phyloP scores from a whole-genome alignment of 495 filamentous ascomycete genomes.

The Astrothelium macrocarpum region DNA sequence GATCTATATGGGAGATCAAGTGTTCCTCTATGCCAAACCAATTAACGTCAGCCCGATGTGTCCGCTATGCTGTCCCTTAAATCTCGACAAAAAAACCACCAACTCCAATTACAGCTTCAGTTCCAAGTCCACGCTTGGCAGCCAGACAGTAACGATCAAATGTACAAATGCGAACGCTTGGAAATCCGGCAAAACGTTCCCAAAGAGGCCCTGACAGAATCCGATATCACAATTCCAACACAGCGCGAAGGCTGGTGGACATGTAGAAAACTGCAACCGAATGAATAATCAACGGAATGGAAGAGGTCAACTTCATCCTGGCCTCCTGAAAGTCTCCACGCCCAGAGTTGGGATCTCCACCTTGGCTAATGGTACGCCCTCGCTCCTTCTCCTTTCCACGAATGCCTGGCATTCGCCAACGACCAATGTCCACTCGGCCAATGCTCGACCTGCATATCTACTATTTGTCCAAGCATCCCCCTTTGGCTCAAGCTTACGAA shows the following conservation, averaged over 20 bases:
- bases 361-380: slow-evolving; percentile 67
- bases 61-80: not conserved
- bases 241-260: not conserved
- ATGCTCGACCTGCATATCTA: slow-evolving; percentile 75
- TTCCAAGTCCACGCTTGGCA: too few relatives aligned
- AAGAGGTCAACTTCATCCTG: slow-evolving; percentile 23
- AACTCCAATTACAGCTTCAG: too few relatives aligned
- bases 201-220: too few relatives aligned
- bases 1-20: slow-evolving; percentile 3
- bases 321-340: slow-evolving; percentile 71
- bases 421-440: slow-evolving; percentile 84
- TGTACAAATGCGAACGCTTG: not conserved
- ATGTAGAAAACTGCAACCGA: not conserved
- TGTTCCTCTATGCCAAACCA: not conserved
- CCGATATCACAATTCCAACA: not conserved
- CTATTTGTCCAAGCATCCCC: slow-evolving; percentile 33
- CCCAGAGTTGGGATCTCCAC: slow-evolving; percentile 84
- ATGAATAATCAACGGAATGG: too few relatives aligned
- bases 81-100: not conserved
- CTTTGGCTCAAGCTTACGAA: slow-evolving; percentile 22
- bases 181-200: too few relatives aligned
- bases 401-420: slow-evolving; percentile 87
- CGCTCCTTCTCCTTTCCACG: slow-evolving; percentile 72
- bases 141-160: too few relatives aligned
- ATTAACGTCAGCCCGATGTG: not conserved